Base-by-base conservation (phyloP, 495 filamentous ascomycete species). In the Penicillium roqueforti region DNA sequence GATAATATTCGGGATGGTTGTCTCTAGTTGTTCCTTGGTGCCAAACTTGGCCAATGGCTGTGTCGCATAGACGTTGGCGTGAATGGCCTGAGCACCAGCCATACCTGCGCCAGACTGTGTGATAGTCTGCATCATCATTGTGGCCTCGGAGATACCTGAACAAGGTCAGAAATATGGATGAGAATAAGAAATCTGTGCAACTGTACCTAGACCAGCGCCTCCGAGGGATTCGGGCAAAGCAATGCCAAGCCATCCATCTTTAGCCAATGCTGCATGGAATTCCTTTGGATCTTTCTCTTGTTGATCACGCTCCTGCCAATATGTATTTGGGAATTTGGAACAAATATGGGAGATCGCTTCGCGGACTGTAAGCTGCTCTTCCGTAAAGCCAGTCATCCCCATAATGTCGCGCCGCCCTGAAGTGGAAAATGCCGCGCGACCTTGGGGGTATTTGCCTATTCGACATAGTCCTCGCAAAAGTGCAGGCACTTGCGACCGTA, bases 121-220 rank as follows among this genome's bases (percentile, higher is more conserved):
- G 53, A 91, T 89, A 18, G 87, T 88, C 57, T 92, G 88, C 74
- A 92, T 79, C 86, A 92, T 89, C 81, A 90, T 87, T 2, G 87
- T 89, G 6, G 88, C 88, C 63, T 91, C 88, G 16, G 84, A 86
- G 45, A 92, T 89, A 4, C 74, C 74, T 76, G 34, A 6, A 26
- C 0, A 18, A 1, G 3, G 14, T 54, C 31, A 42, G 48, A 1
- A 4, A 8, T 32, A 0, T 32, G 3, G 1, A 5, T 34, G 1
- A 29, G 13, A 5, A 9, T 81, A 58, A 84, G 78, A 55, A 80
- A 62, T 78, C 82, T 80, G 25, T 78, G 14, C 6, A 4, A 32
- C 80, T 59, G 82, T 86, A 62, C 87, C 88, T 37, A 93, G 69
- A 7, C 87, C 86, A 16, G 85, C 76, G 5, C 87, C 88, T 13